Conservation (phyloP, 2,329 filamentous ascomycete genomes). For the Scleromitrula shiraiana region DNA sequence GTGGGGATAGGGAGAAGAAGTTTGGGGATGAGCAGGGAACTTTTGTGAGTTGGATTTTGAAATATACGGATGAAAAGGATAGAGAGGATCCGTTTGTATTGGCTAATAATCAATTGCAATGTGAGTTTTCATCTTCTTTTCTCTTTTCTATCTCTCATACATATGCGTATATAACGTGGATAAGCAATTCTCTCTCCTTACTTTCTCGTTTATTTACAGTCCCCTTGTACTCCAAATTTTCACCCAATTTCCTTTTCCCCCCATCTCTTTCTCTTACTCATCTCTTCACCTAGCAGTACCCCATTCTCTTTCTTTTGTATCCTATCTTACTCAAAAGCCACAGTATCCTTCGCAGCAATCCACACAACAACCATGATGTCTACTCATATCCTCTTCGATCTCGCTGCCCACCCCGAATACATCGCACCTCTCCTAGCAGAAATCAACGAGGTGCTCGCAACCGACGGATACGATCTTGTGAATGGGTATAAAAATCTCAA, state of each 20-base stretch:
- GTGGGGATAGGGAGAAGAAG: no score
- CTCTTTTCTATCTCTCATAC: not conserved
- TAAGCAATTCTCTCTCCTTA: no score
- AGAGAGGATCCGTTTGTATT: not conserved
- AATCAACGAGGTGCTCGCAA: conserved; percentile 25
- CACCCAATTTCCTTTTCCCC: no score
- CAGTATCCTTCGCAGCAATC: conserved; percentile 35
- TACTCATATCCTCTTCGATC: conserved; percentile 43
- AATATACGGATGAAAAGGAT: conserved; percentile 1
- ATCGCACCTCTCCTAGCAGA: conserved; percentile 21
- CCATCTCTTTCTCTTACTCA: no score
- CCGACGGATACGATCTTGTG: conserved; percentile 41
- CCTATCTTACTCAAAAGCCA: not conserved
- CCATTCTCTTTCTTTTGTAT: not conserved
- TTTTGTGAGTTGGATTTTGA: conserved; percentile 1
- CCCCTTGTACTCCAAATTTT: no score
- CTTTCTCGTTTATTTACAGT: no score
- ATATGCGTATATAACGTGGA: not conserved
- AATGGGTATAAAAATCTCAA: conserved; percentile 24
- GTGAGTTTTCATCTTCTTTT: not conserved
- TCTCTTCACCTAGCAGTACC: no score
- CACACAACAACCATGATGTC: conserved; percentile 41
- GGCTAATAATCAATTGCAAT: not conserved
- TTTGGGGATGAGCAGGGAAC: not conserved
- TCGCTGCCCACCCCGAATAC: conserved; percentile 42